phyloP scores from a whole-genome alignment of 2,329 filamentous ascomycete genomes.

The Phaeophleospora eucalypticola region DNA sequence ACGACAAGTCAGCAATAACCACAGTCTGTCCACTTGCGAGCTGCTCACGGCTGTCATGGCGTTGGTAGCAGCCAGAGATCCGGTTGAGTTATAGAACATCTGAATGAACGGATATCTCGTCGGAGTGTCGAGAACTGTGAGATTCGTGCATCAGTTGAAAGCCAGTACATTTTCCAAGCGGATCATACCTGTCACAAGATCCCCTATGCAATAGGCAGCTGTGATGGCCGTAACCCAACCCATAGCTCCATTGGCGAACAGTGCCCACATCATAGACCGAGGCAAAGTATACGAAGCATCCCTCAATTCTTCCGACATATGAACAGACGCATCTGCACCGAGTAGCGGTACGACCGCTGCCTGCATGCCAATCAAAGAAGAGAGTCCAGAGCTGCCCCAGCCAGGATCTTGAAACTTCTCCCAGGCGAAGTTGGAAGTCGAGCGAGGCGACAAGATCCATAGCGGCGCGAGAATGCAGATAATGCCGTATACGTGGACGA shows the following conservation, averaged over 20 bases:
- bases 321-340: slow-evolving; percentile 11
- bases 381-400: slow-evolving; percentile 12
- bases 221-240: slow-evolving; percentile 16
- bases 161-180: slow-evolving; percentile 9
- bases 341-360: slow-evolving; percentile 14
- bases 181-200: slow-evolving; percentile 9
- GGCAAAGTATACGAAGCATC: slow-evolving; percentile 21
- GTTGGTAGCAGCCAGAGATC: slow-evolving; percentile 21
- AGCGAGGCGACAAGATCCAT: slow-evolving; percentile 30
- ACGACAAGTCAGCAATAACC: slow-evolving; percentile 4
- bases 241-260: slow-evolving; percentile 15
- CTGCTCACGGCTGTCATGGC: slow-evolving; percentile 19
- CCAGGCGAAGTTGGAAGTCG: slow-evolving; percentile 9
- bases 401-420: slow-evolving; percentile 10
- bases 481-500: slow-evolving; percentile 48
- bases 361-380: slow-evolving; percentile 13
- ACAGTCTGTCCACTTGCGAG: slow-evolving; percentile 3
- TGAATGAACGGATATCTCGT: slow-evolving; percentile 25
- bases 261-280: slow-evolving; percentile 19
- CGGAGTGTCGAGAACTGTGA: slow-evolving; percentile 25
- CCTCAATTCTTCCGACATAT: slow-evolving; percentile 19
- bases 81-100: slow-evolving; percentile 26
- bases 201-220: slow-evolving; percentile 16
- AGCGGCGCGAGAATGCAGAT: slow-evolving; percentile 45
- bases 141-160: slow-evolving; percentile 21